These are phyloP conservation scores for Staphylotrichum tortipilum DNA, from an alignment of 495 filamentous ascomycete species.

Conservation along the genomic window DNA sequence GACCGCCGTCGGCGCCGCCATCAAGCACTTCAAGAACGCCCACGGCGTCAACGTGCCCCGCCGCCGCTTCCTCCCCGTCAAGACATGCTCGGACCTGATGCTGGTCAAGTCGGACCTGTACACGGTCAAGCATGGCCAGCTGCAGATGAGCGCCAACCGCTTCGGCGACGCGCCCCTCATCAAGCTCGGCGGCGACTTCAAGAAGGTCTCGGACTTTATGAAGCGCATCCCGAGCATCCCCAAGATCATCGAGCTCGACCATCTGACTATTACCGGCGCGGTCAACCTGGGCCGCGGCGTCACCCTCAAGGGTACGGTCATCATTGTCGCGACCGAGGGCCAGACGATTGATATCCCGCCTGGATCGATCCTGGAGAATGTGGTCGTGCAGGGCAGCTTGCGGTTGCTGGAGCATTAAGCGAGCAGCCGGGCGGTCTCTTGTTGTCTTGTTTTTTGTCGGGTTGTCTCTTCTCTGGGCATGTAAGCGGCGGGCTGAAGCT, in stretches of 20 bases:
- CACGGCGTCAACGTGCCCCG: conserved; percentile 99
- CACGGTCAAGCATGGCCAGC: conserved; percentile 97
- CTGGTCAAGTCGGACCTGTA: conserved; percentile 99
- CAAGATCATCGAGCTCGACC: conserved; percentile 95
- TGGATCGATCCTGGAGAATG: conserved; percentile 94
- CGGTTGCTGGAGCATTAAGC: conserved; percentile 87
- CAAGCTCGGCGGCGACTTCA: conserved; percentile 98
- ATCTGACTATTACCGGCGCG: conserved; percentile 92
- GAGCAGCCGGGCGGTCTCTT: no score
- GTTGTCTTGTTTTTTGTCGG: no score
- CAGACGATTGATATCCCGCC: conserved; percentile 97
- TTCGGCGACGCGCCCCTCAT: conserved; percentile 98
- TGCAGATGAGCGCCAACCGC: conserved; percentile 88
- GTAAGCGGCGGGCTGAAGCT: no score
- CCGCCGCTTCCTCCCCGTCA: conserved; percentile 96
- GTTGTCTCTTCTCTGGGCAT: not conserved
- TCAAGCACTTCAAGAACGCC: conserved; percentile 96
- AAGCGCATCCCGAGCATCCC: conserved; percentile 93
- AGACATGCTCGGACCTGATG: conserved; percentile 99
- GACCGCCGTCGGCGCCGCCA: conserved; percentile 95
- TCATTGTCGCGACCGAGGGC: conserved; percentile 96
- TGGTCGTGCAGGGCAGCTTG: conserved; percentile 96
- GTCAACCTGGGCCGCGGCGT: conserved; percentile 95
- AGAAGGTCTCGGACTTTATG: conserved; percentile 99
- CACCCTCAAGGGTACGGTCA: conserved; percentile 97